phyloP scores from a whole-genome alignment of 139 green algal species.

The Chloropicon primus region DNA sequence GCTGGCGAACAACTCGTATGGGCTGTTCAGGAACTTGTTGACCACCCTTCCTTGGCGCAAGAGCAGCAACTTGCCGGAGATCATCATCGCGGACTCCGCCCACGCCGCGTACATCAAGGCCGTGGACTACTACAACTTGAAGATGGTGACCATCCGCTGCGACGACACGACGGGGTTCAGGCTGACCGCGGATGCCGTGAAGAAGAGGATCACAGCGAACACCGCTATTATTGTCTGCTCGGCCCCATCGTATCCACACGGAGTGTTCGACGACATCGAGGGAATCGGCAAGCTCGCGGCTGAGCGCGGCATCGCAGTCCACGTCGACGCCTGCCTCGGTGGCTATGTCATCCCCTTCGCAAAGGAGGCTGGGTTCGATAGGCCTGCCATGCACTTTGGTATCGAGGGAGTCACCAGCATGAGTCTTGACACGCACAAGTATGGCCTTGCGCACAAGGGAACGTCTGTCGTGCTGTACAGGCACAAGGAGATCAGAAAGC shows the following conservation, averaged over 20 bases:
- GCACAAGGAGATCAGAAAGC: slow-evolving; percentile 33
- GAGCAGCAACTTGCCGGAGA: slow-evolving; percentile 4
- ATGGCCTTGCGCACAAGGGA: slow-evolving; percentile 86
- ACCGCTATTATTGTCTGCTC: slow-evolving; percentile 81
- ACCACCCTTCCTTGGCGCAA: neutral
- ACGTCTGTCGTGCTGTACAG: slow-evolving; percentile 80
- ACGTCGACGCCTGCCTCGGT: slow-evolving; percentile 88
- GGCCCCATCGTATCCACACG: slow-evolving; percentile 78
- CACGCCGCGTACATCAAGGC: slow-evolving; percentile 92
- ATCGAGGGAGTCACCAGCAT: slow-evolving; percentile 83
- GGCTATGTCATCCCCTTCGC: slow-evolving; percentile 93
- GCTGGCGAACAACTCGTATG: neutral
- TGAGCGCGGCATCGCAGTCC: slow-evolving; percentile 33
- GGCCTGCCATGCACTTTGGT: slow-evolving; percentile 27
- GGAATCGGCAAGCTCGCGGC: slow-evolving; percentile 36
- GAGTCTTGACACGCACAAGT: slow-evolving; percentile 92
- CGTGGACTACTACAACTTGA: slow-evolving; percentile 45
- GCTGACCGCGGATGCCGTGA: slow-evolving; percentile 36
- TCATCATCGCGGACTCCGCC: slow-evolving; percentile 49
- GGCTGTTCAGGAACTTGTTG: neutral
- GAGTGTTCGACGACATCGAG: slow-evolving; percentile 71
- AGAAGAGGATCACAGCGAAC: slow-evolving; percentile 44
- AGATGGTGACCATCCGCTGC: neutral
- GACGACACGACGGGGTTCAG: slow-evolving; percentile 35
- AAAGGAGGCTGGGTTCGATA: slow-evolving; percentile 56